Conservation (phyloP, 2,329 filamentous ascomycete species). For the Trichoderma afroharzianum region DNA sequence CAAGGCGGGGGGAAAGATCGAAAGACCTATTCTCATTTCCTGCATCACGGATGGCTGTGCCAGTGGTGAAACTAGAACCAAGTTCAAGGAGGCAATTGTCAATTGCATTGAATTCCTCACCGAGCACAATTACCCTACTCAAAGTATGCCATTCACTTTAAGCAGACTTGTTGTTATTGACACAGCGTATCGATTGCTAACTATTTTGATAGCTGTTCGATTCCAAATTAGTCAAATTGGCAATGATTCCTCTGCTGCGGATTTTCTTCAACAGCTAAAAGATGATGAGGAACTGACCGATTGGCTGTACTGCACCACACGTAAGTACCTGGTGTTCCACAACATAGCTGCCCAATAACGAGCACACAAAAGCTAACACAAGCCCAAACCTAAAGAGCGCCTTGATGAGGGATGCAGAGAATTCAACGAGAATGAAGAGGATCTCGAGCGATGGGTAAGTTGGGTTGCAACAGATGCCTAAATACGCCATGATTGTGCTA, state of each 20-base stretch:
- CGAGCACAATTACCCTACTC: neutral
- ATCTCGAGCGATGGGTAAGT: conserved; percentile 17
- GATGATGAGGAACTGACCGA: neutral
- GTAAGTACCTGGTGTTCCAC: conserved; percentile 2
- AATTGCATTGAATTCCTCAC: neutral
- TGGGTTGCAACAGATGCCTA: too few species aligned
- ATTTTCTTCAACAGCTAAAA: neutral
- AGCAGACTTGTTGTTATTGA: neutral
- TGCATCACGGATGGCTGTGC: conserved; percentile 13
- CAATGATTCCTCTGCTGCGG: neutral
- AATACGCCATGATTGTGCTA: neutral
- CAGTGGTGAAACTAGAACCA: neutral
- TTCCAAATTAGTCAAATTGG: conserved; percentile 16
- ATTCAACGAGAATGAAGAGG: neutral
- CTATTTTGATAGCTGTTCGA: neutral
- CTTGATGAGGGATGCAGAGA: conserved; percentile 11
- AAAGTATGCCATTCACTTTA: neutral
- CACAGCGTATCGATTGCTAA: neutral
- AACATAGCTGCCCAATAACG: neutral
- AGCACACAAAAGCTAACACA: neutral
- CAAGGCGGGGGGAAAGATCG: neutral
- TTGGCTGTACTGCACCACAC: neutral
- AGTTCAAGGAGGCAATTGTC: neutral
- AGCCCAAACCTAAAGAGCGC: neutral
- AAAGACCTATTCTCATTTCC: conserved; percentile 7